These are phyloP conservation scores for Taiozyma onychis DNA, from an alignment of 1,139 yeast species.

Conservation along the genomic window DNA sequence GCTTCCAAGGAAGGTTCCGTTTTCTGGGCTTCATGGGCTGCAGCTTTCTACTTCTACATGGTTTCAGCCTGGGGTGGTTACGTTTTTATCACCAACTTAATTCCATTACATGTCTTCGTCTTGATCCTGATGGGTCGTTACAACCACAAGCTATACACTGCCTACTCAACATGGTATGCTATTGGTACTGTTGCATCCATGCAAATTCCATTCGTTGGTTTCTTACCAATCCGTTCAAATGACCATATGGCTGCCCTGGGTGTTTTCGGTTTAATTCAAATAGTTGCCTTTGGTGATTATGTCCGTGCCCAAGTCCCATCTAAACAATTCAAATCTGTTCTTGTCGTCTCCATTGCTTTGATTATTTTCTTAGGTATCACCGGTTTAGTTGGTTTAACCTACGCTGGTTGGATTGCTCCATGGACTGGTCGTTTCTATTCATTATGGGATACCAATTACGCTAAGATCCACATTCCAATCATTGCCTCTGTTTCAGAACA, in stretches of 20 bases:
- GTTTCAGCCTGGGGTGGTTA: conserved; percentile 99
- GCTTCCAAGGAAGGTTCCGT: conserved; percentile 88
- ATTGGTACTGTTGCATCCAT: conserved; percentile 94
- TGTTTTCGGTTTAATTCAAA: conserved; percentile 90
- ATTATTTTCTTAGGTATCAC: conserved; percentile 59
- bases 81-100: conserved; percentile 95
- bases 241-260: conserved; percentile 99
- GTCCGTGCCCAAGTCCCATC: conserved; percentile 70
- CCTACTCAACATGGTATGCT: conserved; percentile 95
- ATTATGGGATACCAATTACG: conserved; percentile 96
- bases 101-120: conserved; percentile 92
- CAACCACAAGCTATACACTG: conserved; percentile 73
- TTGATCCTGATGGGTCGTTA: conserved; percentile 93
- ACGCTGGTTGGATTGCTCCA: conserved; percentile 93
- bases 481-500: conserved; percentile 99
- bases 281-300: conserved; percentile 83
- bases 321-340: conserved; percentile 68
- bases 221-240: conserved; percentile 91
- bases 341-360: conserved; percentile 52
- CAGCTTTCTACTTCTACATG: conserved; percentile 94
- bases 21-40: conserved; percentile 77
- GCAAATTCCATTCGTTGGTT: conserved; percentile 99
- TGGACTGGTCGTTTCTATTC: conserved; percentile 99
- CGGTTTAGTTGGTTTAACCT: conserved; percentile 75
- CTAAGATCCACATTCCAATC: conserved; percentile 96